Conservation (phyloP, 1,284 basidiomycete genomes). For the Bjerkandera adusta region DNA sequence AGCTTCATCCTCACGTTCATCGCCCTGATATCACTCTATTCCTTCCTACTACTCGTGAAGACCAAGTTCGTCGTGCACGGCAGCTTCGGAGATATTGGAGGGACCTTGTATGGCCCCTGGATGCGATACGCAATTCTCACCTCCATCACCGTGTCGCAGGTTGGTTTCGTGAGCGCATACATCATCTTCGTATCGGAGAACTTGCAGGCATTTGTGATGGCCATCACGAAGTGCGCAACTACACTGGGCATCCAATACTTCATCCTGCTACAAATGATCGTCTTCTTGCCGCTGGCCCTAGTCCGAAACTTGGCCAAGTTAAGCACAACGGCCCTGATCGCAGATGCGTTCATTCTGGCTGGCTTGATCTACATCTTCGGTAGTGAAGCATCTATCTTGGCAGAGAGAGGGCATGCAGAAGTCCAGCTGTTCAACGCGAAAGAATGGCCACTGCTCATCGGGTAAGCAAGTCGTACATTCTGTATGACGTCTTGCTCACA, state of each 20-base stretch:
- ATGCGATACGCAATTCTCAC: conserved; percentile 89
- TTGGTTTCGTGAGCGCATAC: conserved; percentile 89
- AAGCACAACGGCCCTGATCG: conserved; percentile 88
- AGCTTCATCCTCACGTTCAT: conserved; percentile 76
- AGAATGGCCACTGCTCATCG: conserved; percentile 91
- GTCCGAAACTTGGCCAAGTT: conserved; percentile 91
- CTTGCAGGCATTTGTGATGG: conserved; percentile 85
- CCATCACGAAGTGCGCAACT: conserved; percentile 77
- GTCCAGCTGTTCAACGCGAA: conserved; percentile 87
- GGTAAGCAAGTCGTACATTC: conserved; percentile 45
- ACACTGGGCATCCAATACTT: conserved; percentile 75
- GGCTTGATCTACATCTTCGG: conserved; percentile 87
- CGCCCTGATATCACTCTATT: conserved; percentile 88
- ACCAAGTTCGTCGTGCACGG: conserved; percentile 90
- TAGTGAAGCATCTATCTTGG: conserved; percentile 73
- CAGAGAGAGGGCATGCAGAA: conserved; percentile 72
- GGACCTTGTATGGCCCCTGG: conserved; percentile 87
- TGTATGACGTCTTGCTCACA: neutral
- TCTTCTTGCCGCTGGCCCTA: conserved; percentile 88
- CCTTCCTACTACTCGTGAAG: conserved; percentile 90
- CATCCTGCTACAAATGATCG: conserved; percentile 80
- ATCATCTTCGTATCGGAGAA: conserved; percentile 97
- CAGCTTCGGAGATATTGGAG: conserved; percentile 97
- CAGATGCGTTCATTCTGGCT: conserved; percentile 93
- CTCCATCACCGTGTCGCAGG: conserved; percentile 89